phyloP scores from a whole-genome alignment of 2,329 filamentous ascomycete species.

The Lachnellula cervina region DNA sequence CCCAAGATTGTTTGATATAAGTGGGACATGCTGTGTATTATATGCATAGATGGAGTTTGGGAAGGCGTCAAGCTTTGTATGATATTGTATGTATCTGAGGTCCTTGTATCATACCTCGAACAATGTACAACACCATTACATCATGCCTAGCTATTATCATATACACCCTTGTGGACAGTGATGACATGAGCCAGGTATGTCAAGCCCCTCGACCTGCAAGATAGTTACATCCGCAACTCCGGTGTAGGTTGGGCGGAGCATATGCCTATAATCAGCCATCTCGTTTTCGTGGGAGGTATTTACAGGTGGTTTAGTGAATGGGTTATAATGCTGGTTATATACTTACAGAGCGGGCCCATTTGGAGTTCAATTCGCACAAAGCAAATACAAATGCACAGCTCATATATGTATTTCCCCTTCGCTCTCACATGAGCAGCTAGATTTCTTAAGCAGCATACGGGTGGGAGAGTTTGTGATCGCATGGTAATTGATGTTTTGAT shows the following conservation, averaged over 20 bases:
- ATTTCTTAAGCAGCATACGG: constrained; percentile 29
- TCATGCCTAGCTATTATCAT: too few species aligned
- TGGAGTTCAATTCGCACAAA: too few species aligned
- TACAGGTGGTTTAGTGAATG: too few species aligned
- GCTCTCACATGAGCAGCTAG: constrained; percentile 16
- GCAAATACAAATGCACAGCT: background rate
- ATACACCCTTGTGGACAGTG: too few species aligned
- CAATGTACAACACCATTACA: constrained; percentile 1
- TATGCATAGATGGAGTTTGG: constrained; percentile 12
- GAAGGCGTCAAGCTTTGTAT: constrained; percentile 10
- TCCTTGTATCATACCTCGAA: constrained; percentile 1
- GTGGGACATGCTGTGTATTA: constrained; percentile 3
- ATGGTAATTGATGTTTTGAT: constrained; percentile 33
- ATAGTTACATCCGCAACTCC: too few species aligned
- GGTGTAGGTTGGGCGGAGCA: too few species aligned
- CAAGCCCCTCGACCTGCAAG: too few species aligned
- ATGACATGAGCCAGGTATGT: too few species aligned
- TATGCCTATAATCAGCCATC: too few species aligned
- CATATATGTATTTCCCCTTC: constrained; percentile 19
- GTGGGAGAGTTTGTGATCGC: constrained; percentile 28
- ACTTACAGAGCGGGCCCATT: too few species aligned
- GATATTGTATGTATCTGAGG: constrained; percentile 9
- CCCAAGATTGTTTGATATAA: constrained; percentile 49
- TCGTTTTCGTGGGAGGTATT: too few species aligned
- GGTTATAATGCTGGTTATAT: too few species aligned